A percentile compares a stretch with the other conserved stretches of the same genome.
Conservation (phyloP, 2,329 filamentous ascomycete genomes). For the Phialophora tarda region DNA sequence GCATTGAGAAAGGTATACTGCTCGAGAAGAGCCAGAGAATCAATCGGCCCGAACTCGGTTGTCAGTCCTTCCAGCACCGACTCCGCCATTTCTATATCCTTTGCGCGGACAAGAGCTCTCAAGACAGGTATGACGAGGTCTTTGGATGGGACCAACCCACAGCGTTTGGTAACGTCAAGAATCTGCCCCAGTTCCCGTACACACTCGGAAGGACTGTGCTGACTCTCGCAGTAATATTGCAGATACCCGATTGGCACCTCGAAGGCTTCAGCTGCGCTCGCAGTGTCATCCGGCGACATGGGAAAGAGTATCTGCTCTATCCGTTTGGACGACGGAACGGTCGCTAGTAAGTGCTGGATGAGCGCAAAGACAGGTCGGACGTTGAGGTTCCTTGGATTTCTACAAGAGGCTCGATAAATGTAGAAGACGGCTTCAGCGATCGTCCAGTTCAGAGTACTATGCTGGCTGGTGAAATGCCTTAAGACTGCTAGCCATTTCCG, state of each 20-base stretch:
- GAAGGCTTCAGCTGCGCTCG: neutral
- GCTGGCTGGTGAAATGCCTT: constrained; percentile 10
- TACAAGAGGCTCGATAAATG: neutral
- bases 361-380: constrained; percentile 28
- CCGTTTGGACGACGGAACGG: constrained; percentile 15
- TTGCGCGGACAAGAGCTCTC: constrained; percentile 48
- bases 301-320: constrained; percentile 30
- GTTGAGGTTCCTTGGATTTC: neutral
- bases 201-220: constrained; percentile 43
- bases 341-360: constrained; percentile 24
- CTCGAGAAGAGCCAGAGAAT: constrained; percentile 46
- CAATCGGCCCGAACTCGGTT: constrained; percentile 41
- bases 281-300: neutral
- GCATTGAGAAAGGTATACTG: constrained; percentile 48
- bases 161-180: constrained; percentile 17
- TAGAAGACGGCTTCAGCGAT: constrained; percentile 22
- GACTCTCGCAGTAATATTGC: constrained; percentile 46
- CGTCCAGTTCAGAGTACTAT: constrained; percentile 13
- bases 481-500: constrained; percentile 21
- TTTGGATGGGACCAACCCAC: constrained; percentile 41
- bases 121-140: constrained; percentile 51
- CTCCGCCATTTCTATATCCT: constrained; percentile 44
- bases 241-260: constrained; percentile 22
- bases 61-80: constrained; percentile 47
- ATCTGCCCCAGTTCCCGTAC: constrained; percentile 43